phyloP scores from a whole-genome alignment of 1,139 yeast species.

The Debaryomycetaceae sp. region DNA sequence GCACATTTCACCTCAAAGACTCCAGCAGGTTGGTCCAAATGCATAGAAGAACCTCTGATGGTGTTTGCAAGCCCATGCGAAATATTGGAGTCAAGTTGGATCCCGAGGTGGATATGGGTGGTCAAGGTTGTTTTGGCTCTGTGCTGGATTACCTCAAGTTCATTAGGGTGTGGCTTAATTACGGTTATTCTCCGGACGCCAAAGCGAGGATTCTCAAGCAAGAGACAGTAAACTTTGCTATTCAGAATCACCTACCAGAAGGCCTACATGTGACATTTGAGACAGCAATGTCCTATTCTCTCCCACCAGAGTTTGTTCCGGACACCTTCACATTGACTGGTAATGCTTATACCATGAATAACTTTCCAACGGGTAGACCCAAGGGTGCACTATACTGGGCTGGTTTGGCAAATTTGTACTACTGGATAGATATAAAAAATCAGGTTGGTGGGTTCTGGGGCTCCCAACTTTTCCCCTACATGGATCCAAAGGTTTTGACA shows the following conservation, averaged over 20 bases:
- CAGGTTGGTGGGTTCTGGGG: constrained; percentile 43
- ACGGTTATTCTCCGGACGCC: constrained; percentile 40
- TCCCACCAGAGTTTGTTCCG: constrained; percentile 42
- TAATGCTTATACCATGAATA: constrained; percentile 58
- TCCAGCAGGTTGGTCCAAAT: constrained; percentile 21
- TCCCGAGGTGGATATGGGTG: constrained; percentile 44
- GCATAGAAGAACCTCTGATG: constrained; percentile 20
- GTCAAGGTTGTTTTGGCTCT: constrained; percentile 46
- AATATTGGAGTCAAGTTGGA: constrained; percentile 15
- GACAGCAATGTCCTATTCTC: constrained; percentile 7
- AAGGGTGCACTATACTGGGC: constrained; percentile 41
- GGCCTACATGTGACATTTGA: constrained; percentile 19
- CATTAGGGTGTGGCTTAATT: constrained; percentile 44
- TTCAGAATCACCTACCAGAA: constrained; percentile 32
- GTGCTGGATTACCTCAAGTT: constrained; percentile 43
- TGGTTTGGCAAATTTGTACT: constrained; percentile 44
- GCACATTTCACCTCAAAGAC: constrained; percentile 33
- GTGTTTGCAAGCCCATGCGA: constrained; percentile 12
- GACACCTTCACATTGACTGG: constrained; percentile 78
- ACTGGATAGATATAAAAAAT: constrained; percentile 44
- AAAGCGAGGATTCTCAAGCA: constrained; percentile 28
- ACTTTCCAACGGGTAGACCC: constrained; percentile 39
- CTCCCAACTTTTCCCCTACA: constrained; percentile 34
- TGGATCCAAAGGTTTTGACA: constrained; percentile 14
- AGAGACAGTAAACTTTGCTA: constrained; percentile 30